These are phyloP conservation scores for Penicillium sp. DNA, from an alignment of 2,329 filamentous ascomycete genomes.

Conservation along the genomic window DNA sequence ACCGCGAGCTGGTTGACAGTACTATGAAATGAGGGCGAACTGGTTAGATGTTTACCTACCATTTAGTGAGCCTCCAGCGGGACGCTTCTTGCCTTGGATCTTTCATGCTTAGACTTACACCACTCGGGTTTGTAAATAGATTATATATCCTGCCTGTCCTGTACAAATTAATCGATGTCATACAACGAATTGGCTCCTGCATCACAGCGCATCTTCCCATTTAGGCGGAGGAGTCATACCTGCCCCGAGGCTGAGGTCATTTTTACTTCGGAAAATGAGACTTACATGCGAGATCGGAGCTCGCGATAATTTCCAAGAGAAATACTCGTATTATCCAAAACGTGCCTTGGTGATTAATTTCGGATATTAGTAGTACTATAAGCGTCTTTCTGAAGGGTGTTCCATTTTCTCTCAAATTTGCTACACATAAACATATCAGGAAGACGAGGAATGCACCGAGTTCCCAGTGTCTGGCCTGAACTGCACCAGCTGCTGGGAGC, in stretches of 20 bases:
- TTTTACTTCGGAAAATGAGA: neutral
- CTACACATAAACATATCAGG: neutral
- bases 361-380: neutral
- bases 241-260: neutral
- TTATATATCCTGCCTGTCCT: constrained; percentile 1
- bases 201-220: neutral
- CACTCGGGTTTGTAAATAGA: constrained; percentile 7
- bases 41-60: neutral
- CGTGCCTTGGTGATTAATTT: neutral
- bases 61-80: neutral
- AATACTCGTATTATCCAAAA: neutral
- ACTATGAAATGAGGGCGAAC: constrained; percentile 61
- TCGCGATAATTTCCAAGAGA: neutral
- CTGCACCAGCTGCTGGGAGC: constrained; percentile 7
- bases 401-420: neutral
- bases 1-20: constrained; percentile 84
- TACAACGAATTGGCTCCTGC: neutral
- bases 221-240: neutral
- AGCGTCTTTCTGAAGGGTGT: neutral
- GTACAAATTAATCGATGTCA: neutral
- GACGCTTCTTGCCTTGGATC: neutral
- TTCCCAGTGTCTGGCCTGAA: neutral
- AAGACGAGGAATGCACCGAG: neutral
- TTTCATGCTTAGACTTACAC: neutral
- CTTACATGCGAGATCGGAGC: neutral